Conservation (phyloP, 345 rosid genomes). For the Moringa oleifera region DNA sequence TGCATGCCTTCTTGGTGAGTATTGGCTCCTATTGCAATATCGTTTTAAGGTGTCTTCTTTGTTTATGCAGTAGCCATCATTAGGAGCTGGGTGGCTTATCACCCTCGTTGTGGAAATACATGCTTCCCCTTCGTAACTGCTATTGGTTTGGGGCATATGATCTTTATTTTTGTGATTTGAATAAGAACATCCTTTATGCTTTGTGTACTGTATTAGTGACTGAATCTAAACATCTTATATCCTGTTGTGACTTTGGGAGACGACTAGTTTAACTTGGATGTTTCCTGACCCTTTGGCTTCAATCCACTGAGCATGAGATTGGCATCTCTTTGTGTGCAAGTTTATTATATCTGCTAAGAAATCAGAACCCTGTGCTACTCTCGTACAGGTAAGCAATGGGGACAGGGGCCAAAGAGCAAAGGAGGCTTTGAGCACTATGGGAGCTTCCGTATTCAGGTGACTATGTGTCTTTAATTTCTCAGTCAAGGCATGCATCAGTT, state of each 20-base stretch:
- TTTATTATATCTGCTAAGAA: too few species aligned
- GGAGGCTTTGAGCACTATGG: constrained; percentile 85
- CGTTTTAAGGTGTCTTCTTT: not conserved
- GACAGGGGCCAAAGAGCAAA: constrained; percentile 61
- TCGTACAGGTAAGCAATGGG: constrained; percentile 68
- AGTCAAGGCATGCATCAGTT: not conserved
- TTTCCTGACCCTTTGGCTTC: not conserved
- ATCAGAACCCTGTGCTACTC: not conserved
- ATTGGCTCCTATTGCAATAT: constrained; percentile 4
- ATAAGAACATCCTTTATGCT: not conserved
- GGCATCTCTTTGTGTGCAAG: too few species aligned
- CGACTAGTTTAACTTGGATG: not conserved
- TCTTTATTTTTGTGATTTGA: not conserved
- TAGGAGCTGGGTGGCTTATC: not conserved
- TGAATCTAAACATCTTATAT: not conserved
- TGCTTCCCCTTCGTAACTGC: not conserved
- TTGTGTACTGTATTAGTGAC: not conserved
- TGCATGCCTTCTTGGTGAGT: constrained; percentile 88
- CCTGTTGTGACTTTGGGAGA: not conserved
- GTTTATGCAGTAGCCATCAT: not conserved
- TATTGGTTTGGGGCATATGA: not conserved
- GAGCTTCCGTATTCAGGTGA: constrained; percentile 98
- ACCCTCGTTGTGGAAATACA: not conserved
- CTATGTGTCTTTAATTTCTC: constrained; percentile 1
- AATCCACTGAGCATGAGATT: too few species aligned